Base-by-base conservation (phyloP, 768 basidiomycete species). In the Suillus paluster region DNA sequence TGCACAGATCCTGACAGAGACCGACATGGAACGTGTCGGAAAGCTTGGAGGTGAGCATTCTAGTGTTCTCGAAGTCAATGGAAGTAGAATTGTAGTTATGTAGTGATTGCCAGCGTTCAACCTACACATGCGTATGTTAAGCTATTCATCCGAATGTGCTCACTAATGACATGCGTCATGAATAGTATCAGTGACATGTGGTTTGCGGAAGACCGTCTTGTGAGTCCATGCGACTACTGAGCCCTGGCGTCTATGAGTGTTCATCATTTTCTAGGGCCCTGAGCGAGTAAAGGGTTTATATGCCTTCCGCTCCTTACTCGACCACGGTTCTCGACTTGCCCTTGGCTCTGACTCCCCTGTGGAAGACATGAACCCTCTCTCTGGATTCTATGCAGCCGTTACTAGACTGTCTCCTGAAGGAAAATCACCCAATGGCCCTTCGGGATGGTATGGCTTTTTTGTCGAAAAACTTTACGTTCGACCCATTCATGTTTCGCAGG, bases 291-390 rank as follows among this genome's bases (percentile, higher is more conserved):
- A 91, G 70, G 83, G 85, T 10, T 82, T 96, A 5, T 97, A 97
- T 69, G 94, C 95, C 0, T 97, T 96, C 83, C 86, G 88, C 21
- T 85, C 88, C 48, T 79, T 91, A 33, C 70, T 90, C 38, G 82
- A 88, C 67, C 83, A 81, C 60, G 86, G 87, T 53, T 86, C 86
- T 59, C 77, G 84, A 60, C 86, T 95, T 59, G 86, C 91, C 3
- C 75, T 97, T 25, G 95, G 96, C 15, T 93, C 92, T 4, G 95
- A 97, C 76, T 92, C 91, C 65, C 95, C 95, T 1, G 93, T 98
- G 36, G 96, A 96, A 69, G 82, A 84, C 41, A 82, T 94, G 74
- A 92, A 95, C 70, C 95, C 95, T 14, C 80, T 97, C 42, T 78
- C 84, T 59, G 89, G 90, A 3, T 95, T 97, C 73, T 92, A 93